Evolutionary conservation across 2,329 filamentous ascomycete species (phyloP), one percentile per base, ranked within the genome.

Genomic region (Byssothecium circinans): DNA sequence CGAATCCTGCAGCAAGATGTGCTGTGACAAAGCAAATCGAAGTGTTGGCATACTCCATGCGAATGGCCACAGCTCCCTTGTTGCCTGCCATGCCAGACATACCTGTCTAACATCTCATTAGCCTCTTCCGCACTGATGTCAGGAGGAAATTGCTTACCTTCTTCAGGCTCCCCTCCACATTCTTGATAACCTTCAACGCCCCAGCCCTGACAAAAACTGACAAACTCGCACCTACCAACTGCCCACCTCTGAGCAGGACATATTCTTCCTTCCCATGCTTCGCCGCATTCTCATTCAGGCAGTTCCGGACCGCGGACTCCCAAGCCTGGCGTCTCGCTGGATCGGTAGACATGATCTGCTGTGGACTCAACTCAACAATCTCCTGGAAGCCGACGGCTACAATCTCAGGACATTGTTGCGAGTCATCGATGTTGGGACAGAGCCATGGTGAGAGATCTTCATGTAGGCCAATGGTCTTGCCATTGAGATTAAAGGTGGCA

Each of bases 301-400:
- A 89, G 37, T 77, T 78, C 56, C 86, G 86, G 19, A 97, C 91
- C 3, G 88, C 86, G 43, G 80, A 75, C 68, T 99, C 94, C 94
- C 94, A 99, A 17, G 86, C 75, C 54, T 90, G 85, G 56, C 92
- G 89, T 44, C 89, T 82, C 2, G 85, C 84, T 1, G 94, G 94
- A 67, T 99, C 92, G 50, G 91, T 97, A 56, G 95, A 96, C 91
- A 99, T 96, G 64, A 99, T 97, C 65, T 99, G 94, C 68, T 97
- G 92, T 14, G 95, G 94, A 60, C 90, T 96, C 38, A 99, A 77
- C 65, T 96, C 89, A n/a, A 99, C 94, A 53, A 99, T 97, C 71
- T 99, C 94, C 67, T 99, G 94, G 61, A 99, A 97, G 0, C 90
- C 94, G 14, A 96, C 86, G 7, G 88, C 91, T 42, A 95, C 85